phyloP scores from a whole-genome alignment of 2,329 filamentous ascomycete genomes.

The Geosmithia flava region DNA sequence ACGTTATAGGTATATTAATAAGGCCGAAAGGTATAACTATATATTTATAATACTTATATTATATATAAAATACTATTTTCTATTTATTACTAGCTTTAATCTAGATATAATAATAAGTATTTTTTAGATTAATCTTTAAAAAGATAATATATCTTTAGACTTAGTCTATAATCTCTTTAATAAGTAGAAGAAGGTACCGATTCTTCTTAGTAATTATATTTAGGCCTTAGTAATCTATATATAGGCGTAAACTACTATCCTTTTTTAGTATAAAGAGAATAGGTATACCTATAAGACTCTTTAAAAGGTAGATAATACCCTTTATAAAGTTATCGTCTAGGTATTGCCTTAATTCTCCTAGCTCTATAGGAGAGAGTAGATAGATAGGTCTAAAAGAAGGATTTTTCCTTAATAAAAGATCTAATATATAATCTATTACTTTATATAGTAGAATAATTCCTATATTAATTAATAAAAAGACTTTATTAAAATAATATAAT shows the following conservation, averaged over 20 bases:
- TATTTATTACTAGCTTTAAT: constrained; percentile 18
- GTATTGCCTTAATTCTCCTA: constrained; percentile 3
- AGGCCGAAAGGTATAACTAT: constrained; percentile 16
- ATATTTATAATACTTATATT: constrained; percentile 19
- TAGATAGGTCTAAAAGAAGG: too few relatives aligned
- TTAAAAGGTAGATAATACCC: constrained; percentile 5
- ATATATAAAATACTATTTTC: constrained; percentile 18
- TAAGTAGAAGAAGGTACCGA: constrained; percentile 8
- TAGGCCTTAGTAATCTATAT: constrained; percentile 13
- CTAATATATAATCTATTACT: too few relatives aligned
- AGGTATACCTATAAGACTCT: constrained; percentile 2
- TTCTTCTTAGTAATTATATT: constrained; percentile 15
- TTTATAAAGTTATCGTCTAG: constrained; percentile 4
- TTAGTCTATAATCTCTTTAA: constrained; percentile 10
- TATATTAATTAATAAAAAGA: too few relatives aligned
- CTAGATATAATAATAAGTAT: constrained; percentile 15
- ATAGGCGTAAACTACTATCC: constrained; percentile 8
- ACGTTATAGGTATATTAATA: constrained; percentile 8
- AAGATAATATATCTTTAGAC: constrained; percentile 6
- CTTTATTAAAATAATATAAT: too few relatives aligned
- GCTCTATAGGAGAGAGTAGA: too few relatives aligned
- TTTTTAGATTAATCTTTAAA: constrained; percentile 7
- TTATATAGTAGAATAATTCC: too few relatives aligned
- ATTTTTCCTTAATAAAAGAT: too few relatives aligned
- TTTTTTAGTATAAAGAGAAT: constrained; percentile 10